phyloP scores from a whole-genome alignment of 2,329 filamentous ascomycete species.

The Alternaria ethzedia region DNA sequence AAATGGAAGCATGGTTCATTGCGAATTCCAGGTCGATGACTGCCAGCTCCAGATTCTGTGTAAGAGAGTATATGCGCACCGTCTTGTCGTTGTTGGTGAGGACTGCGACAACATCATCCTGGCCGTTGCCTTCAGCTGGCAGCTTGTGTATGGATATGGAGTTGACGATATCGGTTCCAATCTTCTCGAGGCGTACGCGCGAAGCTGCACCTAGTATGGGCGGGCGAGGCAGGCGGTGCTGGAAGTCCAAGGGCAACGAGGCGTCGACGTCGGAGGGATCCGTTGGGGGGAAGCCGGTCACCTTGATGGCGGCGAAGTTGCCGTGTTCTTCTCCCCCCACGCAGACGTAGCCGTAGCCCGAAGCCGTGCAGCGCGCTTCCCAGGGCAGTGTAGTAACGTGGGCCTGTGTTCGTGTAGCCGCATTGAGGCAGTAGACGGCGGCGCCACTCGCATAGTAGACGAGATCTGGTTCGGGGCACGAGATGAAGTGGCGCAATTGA shows the following conservation, averaged over 20 bases:
- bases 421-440: slow-evolving; percentile 66
- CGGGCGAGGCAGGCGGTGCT: slow-evolving; percentile 36
- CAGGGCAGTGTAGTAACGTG: slow-evolving; percentile 72
- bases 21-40: slow-evolving; percentile 78
- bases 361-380: slow-evolving; percentile 83
- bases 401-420: slow-evolving; percentile 73
- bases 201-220: slow-evolving; percentile 48
- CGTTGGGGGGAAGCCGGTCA: slow-evolving; percentile 54
- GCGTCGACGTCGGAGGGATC: slow-evolving; percentile 61
- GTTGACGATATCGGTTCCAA: slow-evolving; percentile 70
- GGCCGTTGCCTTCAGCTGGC: slow-evolving; percentile 46
- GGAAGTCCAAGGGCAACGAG: slow-evolving; percentile 61
- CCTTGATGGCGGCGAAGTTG: slow-evolving; percentile 80
- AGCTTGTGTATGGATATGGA: slow-evolving; percentile 69
- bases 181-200: slow-evolving; percentile 60
- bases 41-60: slow-evolving; percentile 70
- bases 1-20: slow-evolving; percentile 94
- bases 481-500: slow-evolving; percentile 90
- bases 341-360: slow-evolving; percentile 85
- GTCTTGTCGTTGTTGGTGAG: slow-evolving; percentile 92
- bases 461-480: slow-evolving; percentile 74
- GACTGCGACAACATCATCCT: slow-evolving; percentile 71
- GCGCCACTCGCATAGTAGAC: slow-evolving; percentile 84
- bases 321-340: slow-evolving; percentile 84
- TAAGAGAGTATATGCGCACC: slow-evolving; percentile 81